Evolutionary conservation across 1,284 basidiomycete genomes (phyloP).

Genomic region (Gymnopus androsaceus): DNA sequence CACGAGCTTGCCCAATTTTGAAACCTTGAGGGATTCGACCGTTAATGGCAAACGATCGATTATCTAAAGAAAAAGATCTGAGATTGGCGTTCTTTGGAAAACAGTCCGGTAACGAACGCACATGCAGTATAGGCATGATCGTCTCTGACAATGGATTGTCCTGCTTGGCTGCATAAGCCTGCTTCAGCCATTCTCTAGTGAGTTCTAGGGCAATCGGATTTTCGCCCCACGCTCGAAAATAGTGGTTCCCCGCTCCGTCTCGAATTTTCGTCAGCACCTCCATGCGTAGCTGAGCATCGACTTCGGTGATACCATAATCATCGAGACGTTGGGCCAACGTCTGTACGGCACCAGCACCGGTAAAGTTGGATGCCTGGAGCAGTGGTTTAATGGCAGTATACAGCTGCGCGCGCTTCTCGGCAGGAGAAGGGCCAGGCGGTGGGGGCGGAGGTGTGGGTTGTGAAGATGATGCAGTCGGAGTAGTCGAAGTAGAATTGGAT

Average conservation of each 20-base stretch:
- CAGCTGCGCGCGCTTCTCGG: constrained; percentile 53
- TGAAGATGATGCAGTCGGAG: not conserved
- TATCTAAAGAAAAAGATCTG: constrained; percentile 47
- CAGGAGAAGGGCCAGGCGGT: constrained; percentile 24
- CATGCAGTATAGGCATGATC: constrained; percentile 81
- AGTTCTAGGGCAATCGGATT: constrained; percentile 71
- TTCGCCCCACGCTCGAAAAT: constrained; percentile 81
- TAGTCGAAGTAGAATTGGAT: not conserved
- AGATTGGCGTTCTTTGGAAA: constrained; percentile 1
- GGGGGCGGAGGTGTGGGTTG: constrained; percentile 4
- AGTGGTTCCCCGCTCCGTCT: constrained; percentile 80
- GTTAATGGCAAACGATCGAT: constrained; percentile 79
- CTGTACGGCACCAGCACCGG: constrained; percentile 68
- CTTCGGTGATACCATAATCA: constrained; percentile 60
- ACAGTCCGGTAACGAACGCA: constrained; percentile 50
- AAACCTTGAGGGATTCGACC: constrained; percentile 62
- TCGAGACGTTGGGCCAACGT: constrained; percentile 55
- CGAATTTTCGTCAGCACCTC: constrained; percentile 77
- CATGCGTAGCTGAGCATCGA: constrained; percentile 59
- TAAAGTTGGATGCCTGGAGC: constrained; percentile 57
- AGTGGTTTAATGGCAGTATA: constrained; percentile 50
- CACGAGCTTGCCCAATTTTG: constrained; percentile 77
- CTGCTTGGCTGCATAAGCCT: constrained; percentile 55
- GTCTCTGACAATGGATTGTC: constrained; percentile 66
- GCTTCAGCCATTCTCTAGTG: constrained; percentile 76